Conservation (phyloP, 805 yeast genomes). For the Yarrowia keelungensis region DNA sequence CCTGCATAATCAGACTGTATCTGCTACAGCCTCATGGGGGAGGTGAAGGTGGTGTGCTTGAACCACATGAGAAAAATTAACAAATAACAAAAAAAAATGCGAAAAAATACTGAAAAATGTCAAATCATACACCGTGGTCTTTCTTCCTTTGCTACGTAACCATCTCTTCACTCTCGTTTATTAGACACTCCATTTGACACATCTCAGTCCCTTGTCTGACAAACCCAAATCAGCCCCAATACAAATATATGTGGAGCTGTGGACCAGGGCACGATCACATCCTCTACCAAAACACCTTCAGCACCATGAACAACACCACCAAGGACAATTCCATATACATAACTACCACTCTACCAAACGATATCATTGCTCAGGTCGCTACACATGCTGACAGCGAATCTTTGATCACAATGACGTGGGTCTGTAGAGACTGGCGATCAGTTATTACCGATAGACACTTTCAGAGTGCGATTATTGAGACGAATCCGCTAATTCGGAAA, state of each 20-base stretch:
- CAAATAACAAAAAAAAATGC: too few relatives aligned
- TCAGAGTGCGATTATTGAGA: neutral
- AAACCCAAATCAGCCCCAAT: neutral
- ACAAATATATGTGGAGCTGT: neutral
- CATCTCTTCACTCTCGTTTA: too few relatives aligned
- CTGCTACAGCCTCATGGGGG: neutral
- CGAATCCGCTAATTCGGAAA: neutral
- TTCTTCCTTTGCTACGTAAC: too few relatives aligned
- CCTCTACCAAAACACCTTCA: too few relatives aligned
- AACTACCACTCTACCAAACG: neutral
- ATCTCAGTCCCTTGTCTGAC: neutral
- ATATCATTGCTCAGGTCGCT: neutral
- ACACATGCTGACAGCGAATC: neutral
- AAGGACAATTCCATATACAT: neutral
- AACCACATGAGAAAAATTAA: too few relatives aligned
- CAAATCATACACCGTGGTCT: too few relatives aligned
- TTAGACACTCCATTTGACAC: too few relatives aligned
- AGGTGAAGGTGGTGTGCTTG: too few relatives aligned
- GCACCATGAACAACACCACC: neutral
- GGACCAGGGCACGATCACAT: neutral
- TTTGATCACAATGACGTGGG: neutral
- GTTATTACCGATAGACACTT: neutral
- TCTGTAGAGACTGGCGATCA: slow-evolving; percentile 1
- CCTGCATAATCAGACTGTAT: neutral
- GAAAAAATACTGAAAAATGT: too few relatives aligned